Evolutionary conservation across 2,329 filamentous ascomycete genomes (phyloP).

Genomic region (Thyridium curvatum): DNA sequence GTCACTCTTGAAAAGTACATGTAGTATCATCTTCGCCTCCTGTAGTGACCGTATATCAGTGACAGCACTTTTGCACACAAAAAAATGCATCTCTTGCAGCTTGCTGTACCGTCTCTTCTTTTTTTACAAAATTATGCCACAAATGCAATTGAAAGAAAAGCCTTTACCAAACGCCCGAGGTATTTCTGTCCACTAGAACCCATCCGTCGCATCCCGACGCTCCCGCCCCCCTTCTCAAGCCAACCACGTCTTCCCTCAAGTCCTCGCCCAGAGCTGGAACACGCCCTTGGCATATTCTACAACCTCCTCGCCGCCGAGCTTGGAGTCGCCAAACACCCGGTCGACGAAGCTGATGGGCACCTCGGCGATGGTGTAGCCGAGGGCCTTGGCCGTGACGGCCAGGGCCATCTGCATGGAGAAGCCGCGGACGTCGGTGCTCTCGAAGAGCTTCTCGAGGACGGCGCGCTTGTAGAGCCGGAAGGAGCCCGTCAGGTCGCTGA

Average conservation of each 20-base stretch:
- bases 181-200: too few species aligned
- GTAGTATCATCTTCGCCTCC: too few species aligned
- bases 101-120: too few species aligned
- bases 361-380: slow-evolving; percentile 91
- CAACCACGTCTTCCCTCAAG: slow-evolving; percentile 34
- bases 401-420: slow-evolving; percentile 99
- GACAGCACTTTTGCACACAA: too few species aligned
- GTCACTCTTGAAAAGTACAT: too few species aligned
- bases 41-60: too few species aligned
- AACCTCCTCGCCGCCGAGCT: slow-evolving; percentile 92
- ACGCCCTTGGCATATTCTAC: slow-evolving; percentile 92
- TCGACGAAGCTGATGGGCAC: slow-evolving; percentile 97
- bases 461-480: slow-evolving; percentile 92
- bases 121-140: too few species aligned
- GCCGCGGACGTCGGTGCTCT: slow-evolving; percentile 87
- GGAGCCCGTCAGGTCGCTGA: slow-evolving; percentile 91
- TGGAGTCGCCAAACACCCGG: slow-evolving; percentile 83
- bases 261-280: slow-evolving; percentile 69
- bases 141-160: too few species aligned
- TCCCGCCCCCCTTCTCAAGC: too few species aligned
- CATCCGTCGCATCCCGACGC: too few species aligned
- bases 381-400: slow-evolving; percentile 94
- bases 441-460: slow-evolving; percentile 84
- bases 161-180: too few species aligned
- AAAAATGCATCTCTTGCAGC: too few species aligned